Base-by-base conservation (phyloP, 2,329 filamentous ascomycete genomes). In the Aspergillus luchuensis region DNA sequence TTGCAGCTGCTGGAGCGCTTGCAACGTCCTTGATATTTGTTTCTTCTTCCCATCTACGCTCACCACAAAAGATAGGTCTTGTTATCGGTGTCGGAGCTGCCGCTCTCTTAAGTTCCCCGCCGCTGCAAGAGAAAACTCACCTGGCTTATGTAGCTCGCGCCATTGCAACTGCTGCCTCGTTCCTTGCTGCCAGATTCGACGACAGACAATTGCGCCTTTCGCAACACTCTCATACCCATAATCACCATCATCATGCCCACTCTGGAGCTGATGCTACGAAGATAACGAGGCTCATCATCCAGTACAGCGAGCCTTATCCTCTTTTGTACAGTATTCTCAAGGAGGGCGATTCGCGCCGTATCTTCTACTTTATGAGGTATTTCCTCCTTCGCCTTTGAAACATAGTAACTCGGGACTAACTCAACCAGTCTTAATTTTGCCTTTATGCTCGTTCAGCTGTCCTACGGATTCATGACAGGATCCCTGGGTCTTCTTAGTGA, bases 311-410 rank as follows among this genome's bases (percentile, higher is more conserved):
- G 52, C 82, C 82, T 25, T 91, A 89, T 73, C 93, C 94, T 0
- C 82, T 98, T 36, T 71, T 97, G 17, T 88, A 97, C 72, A 89
- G 91, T 56, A 92, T 99, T 60, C 79, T 99, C 69, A 87, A 89
- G 13, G 94, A 98, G 71, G 92, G 92, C 70, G 94, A 99, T 74
- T 98, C 94, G 15, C 86, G 95, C 60, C 87, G 94, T 48, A 98
- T 99, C 65, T 96, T 97, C 67, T 99, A 99, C 77, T 99, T 98
- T 69, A 97, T 97, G 87, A 85, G 84, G 91, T 96, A 81, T 74
- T 23, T 41, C 23, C 25, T 23, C 2, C 28, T 50, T 58, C 23
- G 15, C n/a, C 10, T 8, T 5, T 15, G 19, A 6, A 19, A 15
- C 5, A 19, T 61, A 8, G 45, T 51, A 59, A 11, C 5, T 57